A percentile compares a stretch with the other conserved stretches of the same genome.
Evolutionary conservation across 1,284 basidiomycete genomes (phyloP).

Genomic region (Kalmanozyma brasiliensis): DNA sequence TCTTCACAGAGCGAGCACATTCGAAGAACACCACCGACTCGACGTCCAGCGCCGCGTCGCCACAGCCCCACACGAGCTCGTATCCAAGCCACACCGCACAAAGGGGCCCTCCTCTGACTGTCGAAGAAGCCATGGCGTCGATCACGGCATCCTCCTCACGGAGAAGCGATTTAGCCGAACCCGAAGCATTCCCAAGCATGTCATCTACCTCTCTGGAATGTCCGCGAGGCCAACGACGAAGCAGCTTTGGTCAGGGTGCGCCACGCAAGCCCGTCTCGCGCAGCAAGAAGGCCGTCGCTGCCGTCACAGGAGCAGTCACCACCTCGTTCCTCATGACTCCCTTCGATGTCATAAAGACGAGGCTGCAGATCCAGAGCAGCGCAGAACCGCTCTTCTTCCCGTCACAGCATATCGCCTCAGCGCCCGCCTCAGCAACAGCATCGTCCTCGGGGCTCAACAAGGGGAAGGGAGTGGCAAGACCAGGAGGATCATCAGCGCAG

Average conservation of each 20-base stretch:
- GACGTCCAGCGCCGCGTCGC: not conserved
- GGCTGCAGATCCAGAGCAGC: constrained; percentile 80
- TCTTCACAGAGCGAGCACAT: not conserved
- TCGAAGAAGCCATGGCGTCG: constrained; percentile 18
- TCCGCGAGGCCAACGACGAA: constrained; percentile 13
- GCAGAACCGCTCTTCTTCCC: constrained; percentile 57
- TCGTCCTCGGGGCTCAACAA: constrained; percentile 12
- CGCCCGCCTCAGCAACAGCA: constrained; percentile 6
- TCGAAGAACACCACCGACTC: too few species aligned
- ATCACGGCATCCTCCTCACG: constrained; percentile 14
- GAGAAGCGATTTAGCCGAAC: constrained; percentile 11
- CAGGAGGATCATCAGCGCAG: constrained; percentile 5
- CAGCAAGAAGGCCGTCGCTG: constrained; percentile 77
- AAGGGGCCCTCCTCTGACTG: too few species aligned
- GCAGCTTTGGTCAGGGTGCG: constrained; percentile 30
- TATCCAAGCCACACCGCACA: too few species aligned
- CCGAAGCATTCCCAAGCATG: constrained; percentile 45
- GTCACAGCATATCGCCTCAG: constrained; percentile 34
- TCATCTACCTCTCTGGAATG: constrained; percentile 33
- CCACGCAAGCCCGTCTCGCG: constrained; percentile 70
- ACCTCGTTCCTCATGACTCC: constrained; percentile 92
- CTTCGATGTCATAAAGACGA: constrained; percentile 91
- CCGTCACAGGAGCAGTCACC: constrained; percentile 80
- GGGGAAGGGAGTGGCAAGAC: constrained; percentile 17
- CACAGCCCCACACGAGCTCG: too few species aligned